These are phyloP conservation scores for Auriscalpium orientale DNA, from an alignment of 768 basidiomycete genomes.

Conservation along the genomic window DNA sequence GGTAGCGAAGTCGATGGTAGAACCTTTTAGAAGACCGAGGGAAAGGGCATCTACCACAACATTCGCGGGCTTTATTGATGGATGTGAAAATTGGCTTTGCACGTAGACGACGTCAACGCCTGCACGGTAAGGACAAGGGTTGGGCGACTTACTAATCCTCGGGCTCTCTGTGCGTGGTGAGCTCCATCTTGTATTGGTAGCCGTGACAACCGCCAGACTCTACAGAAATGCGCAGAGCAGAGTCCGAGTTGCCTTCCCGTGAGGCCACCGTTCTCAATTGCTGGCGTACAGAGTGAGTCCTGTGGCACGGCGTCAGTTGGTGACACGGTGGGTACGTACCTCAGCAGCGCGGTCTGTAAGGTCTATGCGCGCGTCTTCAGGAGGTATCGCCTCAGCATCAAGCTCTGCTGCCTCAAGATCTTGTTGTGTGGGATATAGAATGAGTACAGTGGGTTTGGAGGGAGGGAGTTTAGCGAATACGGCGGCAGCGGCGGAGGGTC, in stretches of 20 bases:
- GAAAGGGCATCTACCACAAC: constrained; percentile 84
- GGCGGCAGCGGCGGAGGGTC: background rate
- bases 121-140: constrained; percentile 2
- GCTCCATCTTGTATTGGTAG: constrained; percentile 90
- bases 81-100: constrained; percentile 63
- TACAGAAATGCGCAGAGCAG: constrained; percentile 75
- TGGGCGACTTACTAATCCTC: constrained; percentile 77
- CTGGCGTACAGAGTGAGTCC: constrained; percentile 30
- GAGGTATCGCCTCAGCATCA: constrained; percentile 50
- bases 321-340: constrained; percentile 31
- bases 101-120: background rate
- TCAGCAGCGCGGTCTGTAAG: constrained; percentile 74
- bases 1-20: constrained; percentile 85
- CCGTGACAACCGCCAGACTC: constrained; percentile 97
- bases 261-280: constrained; percentile 68
- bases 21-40: constrained; percentile 75
- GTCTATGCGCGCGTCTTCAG: constrained; percentile 43
- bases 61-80: constrained; percentile 61
- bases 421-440: constrained; percentile 24
- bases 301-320: background rate
- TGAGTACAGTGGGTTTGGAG: constrained; percentile 27
- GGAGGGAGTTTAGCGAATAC: background rate
- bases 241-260: constrained; percentile 51
- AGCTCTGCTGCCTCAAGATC: constrained; percentile 56
- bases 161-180: constrained; percentile 49